Percentiles rank a stretch among this genome's conserved stretches.
Evolutionary conservation across 1,284 basidiomycete species (phyloP).

Genomic region (Ustilago nuda): DNA sequence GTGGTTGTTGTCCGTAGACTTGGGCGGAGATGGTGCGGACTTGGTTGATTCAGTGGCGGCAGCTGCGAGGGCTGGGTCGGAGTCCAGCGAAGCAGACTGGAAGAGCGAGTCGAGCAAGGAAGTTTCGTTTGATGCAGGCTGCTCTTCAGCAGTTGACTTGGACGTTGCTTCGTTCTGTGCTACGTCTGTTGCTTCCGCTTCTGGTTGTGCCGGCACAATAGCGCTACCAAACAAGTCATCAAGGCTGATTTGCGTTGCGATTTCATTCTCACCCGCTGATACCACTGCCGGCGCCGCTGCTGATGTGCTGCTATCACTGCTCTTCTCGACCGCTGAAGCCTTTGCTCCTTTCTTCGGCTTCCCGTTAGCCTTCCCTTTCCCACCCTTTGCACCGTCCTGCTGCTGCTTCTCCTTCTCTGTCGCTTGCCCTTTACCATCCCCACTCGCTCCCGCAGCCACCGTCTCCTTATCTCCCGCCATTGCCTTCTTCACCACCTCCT

Average conservation of each 20-base stretch:
- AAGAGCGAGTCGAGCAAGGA: conserved; percentile 43
- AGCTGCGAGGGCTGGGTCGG: neutral
- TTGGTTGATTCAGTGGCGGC: neutral
- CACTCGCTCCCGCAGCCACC: neutral
- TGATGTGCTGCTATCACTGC: conserved; percentile 16
- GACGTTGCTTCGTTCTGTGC: neutral
- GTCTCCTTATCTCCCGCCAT: conserved; percentile 6
- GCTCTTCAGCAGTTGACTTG: neutral
- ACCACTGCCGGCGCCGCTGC: neutral
- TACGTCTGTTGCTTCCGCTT: neutral
- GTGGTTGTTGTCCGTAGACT: conserved; percentile 2
- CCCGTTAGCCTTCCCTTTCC: conserved; percentile 20
- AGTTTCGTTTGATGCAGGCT: conserved; percentile 6
- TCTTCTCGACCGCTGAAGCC: conserved; percentile 16
- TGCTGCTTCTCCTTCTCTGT: conserved; percentile 18
- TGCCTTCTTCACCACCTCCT: conserved; percentile 23
- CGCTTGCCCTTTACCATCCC: conserved; percentile 3
- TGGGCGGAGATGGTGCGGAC: neutral
- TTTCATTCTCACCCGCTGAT: conserved; percentile 7
- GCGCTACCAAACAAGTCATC: conserved; percentile 37
- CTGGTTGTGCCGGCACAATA: neutral
- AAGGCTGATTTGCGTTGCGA: conserved; percentile 36
- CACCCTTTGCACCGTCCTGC: conserved; percentile 9
- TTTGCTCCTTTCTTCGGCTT: conserved; percentile 29
- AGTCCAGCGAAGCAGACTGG: conserved; percentile 28